phyloP scores from a whole-genome alignment of 352 stramenopile genomes.

The Globisporangium cylindrosporum region DNA sequence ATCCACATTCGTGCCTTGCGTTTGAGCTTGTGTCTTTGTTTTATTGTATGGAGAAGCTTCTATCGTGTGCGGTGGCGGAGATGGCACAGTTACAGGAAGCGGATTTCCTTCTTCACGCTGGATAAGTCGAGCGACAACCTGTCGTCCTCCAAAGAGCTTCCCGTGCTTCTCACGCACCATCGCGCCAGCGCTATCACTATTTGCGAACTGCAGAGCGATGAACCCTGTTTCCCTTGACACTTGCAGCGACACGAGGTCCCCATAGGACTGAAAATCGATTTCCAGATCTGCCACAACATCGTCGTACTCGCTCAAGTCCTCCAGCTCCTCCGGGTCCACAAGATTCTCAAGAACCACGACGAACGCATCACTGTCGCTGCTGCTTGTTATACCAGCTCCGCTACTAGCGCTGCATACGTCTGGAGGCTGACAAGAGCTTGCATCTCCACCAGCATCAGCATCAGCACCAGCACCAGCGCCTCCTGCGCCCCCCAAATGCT shows the following conservation, averaged over 20 bases:
- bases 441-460: neutral
- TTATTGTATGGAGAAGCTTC: neutral
- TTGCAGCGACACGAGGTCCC: conserved; percentile 5
- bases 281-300: conserved; percentile 37
- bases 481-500: neutral
- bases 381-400: neutral
- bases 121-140: conserved; percentile 16
- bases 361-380: neutral
- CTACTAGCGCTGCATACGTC: neutral
- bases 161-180: conserved; percentile 21
- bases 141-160: conserved; percentile 36
- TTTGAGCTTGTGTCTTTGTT: neutral
- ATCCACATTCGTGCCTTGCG: neutral
- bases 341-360: conserved; percentile 22
- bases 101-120: conserved; percentile 17
- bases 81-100: neutral
- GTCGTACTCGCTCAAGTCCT: conserved; percentile 50
- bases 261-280: neutral
- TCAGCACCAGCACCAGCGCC: too few species aligned
- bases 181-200: conserved; percentile 14
- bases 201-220: conserved; percentile 19
- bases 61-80: neutral
- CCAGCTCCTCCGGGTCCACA: conserved; percentile 37
- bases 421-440: neutral
- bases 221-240: conserved; percentile 16